Percentiles rank a stretch among this genome's conserved stretches.
Conservation (phyloP, 2,329 filamentous ascomycete genomes). For the Canariomyces notabilis region DNA sequence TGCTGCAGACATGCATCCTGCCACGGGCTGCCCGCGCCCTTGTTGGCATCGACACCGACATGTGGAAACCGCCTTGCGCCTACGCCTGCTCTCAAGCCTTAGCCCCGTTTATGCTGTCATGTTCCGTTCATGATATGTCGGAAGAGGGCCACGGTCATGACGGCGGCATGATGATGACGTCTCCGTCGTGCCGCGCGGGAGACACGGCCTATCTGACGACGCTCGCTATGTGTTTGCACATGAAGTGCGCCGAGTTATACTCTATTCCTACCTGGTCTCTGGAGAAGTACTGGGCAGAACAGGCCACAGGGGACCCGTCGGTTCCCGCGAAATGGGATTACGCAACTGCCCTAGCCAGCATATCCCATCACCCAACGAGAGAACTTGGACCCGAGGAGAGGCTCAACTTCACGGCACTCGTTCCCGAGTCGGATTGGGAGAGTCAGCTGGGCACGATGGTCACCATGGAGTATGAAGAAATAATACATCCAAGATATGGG, state of each 20-base stretch:
- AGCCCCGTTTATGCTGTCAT: not conserved
- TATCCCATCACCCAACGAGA: slow-evolving; percentile 12
- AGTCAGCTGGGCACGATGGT: slow-evolving; percentile 6
- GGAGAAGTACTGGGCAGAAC: slow-evolving; percentile 25
- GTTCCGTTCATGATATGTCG: not conserved
- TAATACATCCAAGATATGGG: slow-evolving; percentile 20
- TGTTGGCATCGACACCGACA: slow-evolving; percentile 3
- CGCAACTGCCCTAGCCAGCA: slow-evolving; percentile 15
- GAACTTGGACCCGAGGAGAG: slow-evolving; percentile 3
- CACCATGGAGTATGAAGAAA: slow-evolving; percentile 20
- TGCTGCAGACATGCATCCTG: not conserved
- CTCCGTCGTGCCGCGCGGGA: slow-evolving; percentile 17
- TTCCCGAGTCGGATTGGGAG: slow-evolving; percentile 12
- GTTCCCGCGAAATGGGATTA: slow-evolving; percentile 26
- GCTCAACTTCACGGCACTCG: slow-evolving; percentile 21
- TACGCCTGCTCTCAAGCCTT: not conserved
- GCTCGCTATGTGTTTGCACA: slow-evolving; percentile 28
- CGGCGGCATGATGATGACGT: slow-evolving; percentile 1
- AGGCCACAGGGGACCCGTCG: slow-evolving; percentile 21
- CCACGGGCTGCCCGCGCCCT: not conserved
- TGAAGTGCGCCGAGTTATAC: slow-evolving; percentile 20
- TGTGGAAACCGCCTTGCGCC: slow-evolving; percentile 5
- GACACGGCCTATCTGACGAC: slow-evolving; percentile 24
- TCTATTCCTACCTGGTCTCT: slow-evolving; percentile 19
- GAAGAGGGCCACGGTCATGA: slow-evolving; percentile 2